Conservation (phyloP, 768 basidiomycete species). For the Serendipita sp. region DNA sequence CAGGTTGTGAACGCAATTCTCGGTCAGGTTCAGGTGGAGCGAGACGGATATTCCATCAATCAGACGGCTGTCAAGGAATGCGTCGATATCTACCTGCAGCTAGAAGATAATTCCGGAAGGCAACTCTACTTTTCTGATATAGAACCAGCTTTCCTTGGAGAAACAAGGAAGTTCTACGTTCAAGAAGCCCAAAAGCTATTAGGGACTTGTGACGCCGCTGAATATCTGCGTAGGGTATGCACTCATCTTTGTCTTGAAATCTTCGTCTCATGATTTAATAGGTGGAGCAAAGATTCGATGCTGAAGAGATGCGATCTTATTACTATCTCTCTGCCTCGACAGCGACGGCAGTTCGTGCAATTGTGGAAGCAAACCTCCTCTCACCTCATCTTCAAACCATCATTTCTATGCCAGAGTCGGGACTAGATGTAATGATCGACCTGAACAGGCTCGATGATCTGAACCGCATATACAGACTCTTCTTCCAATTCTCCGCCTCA, state of each 20-base stretch:
- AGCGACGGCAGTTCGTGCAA: slow-evolving; percentile 44
- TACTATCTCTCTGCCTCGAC: slow-evolving; percentile 77
- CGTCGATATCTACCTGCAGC: slow-evolving; percentile 64
- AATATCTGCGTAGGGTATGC: slow-evolving; percentile 65
- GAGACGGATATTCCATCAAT: slow-evolving; percentile 80
- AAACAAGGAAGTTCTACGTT: slow-evolving; percentile 66
- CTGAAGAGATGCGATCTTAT: slow-evolving; percentile 69
- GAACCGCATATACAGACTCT: slow-evolving; percentile 62
- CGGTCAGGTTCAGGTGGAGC: slow-evolving; percentile 74
- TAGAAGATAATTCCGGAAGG: slow-evolving; percentile 35
- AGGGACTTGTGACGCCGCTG: slow-evolving; percentile 59
- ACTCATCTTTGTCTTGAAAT: neutral
- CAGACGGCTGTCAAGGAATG: slow-evolving; percentile 82
- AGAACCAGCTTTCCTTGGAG: slow-evolving; percentile 63
- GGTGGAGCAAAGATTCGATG: slow-evolving; percentile 66
- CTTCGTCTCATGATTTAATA: slow-evolving; percentile 18
- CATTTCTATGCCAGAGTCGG: slow-evolving; percentile 66
- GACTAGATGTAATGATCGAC: slow-evolving; percentile 78
- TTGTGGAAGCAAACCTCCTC: slow-evolving; percentile 64
- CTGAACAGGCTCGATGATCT: slow-evolving; percentile 60
- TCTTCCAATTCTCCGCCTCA: slow-evolving; percentile 34
- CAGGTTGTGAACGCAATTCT: slow-evolving; percentile 73
- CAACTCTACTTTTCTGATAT: slow-evolving; percentile 66
- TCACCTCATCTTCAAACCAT: slow-evolving; percentile 59
- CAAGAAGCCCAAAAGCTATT: slow-evolving; percentile 56